Evolutionary conservation across 257 asterid genomes (phyloP), one percentile per base, ranked within the genome.

Genomic region (Schizonepeta tenuifolia): DNA sequence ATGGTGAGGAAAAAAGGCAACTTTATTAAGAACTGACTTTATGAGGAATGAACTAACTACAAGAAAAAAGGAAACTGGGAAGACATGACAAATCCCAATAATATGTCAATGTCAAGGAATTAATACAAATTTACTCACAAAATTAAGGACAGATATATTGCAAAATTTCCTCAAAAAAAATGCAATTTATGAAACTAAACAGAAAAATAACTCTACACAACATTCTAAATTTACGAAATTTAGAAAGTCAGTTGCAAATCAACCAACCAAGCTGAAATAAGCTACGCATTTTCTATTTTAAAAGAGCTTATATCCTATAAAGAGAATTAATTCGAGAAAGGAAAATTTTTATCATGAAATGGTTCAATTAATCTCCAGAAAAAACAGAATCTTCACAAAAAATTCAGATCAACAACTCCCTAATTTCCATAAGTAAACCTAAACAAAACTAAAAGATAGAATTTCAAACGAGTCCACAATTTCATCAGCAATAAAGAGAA

Each of bases 341-440:
- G 55, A 46, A 46, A 4, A 46, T 31, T 17, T 20, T 62, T 22
- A 22, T 24, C 65, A 76, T 40, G 54, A 40, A 60, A 15, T 57
- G 60, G 22, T 40, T 72, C 74, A 69, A 8, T 58, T 26, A 28
- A 69, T 53, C 33, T 1, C 21, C 38, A 51, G 59, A 36, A 38
- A 44, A 51, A 53, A 28, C 6, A 17, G 46, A 73, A 68, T 73
- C 72, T 65, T 75, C 65, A 31, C 20, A 41, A 51, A 70, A 24
- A 67, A 46, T n/a, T 17, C 71, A 76, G 73, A 71, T 60, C 77
- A 73, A 75, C 50, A 74, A 51, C 21, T 67, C 43, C 41, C 13
- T 3, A 57, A 43, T 62, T 11, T 62, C 53, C 61, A 57, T 0
- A 20, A 60, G 15, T 35, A 44, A 14, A 65, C 51, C 35, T 4